Evolutionary conservation across 257 asterid genomes (phyloP).

Genomic region (Eucommia ulmoides): DNA sequence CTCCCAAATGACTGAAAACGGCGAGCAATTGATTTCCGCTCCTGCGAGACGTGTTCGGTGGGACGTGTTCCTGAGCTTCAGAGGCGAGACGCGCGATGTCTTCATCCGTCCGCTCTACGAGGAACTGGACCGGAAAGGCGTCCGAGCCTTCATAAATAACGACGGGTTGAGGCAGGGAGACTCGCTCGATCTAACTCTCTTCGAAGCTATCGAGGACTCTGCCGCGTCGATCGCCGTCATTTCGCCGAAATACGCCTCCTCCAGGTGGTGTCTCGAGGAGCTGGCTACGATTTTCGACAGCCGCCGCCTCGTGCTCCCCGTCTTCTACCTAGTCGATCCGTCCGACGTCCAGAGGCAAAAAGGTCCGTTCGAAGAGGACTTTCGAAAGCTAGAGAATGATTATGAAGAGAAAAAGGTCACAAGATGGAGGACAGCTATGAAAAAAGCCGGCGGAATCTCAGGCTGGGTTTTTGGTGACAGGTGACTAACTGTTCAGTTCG

Average conservation of each 20-base stretch:
- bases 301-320: too few species aligned
- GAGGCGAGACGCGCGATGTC: slow-evolving; percentile 15
- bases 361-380: slow-evolving; percentile 11
- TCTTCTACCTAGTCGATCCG: too few species aligned
- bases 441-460: slow-evolving; percentile 13
- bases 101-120: slow-evolving; percentile 17
- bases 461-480: slow-evolving; percentile 18
- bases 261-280: slow-evolving; percentile 25
- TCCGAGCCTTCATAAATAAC: slow-evolving; percentile 19
- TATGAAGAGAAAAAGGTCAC: not conserved
- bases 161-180: slow-evolving; percentile 13
- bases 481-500: too few species aligned
- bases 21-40: not conserved
- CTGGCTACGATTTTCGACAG: slow-evolving; percentile 13
- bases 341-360: slow-evolving; percentile 18
- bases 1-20: slow-evolving; percentile 5
- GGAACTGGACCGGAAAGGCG: slow-evolving; percentile 10
- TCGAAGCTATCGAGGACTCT: too few species aligned
- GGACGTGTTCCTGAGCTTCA: too few species aligned
- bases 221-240: slow-evolving; percentile 22
- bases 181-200: too few species aligned
- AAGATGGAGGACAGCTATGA: slow-evolving; percentile 23
- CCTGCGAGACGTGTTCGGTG: slow-evolving; percentile 13
- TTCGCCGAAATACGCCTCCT: too few species aligned
- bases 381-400: not conserved